Base-by-base conservation (phyloP, 306 rosid genomes). In the Gillenia trifoliata region DNA sequence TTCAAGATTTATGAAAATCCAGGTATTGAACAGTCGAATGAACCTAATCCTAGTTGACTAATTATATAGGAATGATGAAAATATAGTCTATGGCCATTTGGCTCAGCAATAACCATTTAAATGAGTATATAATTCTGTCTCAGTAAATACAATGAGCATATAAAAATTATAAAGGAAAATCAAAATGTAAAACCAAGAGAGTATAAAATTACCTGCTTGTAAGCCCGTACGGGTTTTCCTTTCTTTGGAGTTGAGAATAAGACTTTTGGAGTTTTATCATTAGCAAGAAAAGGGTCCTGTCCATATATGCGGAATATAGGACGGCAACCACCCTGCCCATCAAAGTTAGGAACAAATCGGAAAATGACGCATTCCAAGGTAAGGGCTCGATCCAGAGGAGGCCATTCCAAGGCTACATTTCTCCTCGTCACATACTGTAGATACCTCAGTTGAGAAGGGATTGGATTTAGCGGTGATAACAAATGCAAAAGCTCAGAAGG, bases 371-470 rank as follows among this genome's bases (percentile, higher is more conserved):
- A 93, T 71, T 93, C 98, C 89, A 93, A 82, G 64, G 88, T 82
- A 67, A 91, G 97, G 6, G 89, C 88, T 88, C 98, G 84, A 82
- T 93, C 96, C 70, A 86, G 76, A 0, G 98, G 98, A 70, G 98
- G 98, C 98, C 98, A 93, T 71, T 93, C 94, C 47, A 86, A 36
- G 77, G 90, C 87, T 68, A 93, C 92, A 82, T 88, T 91, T 85
- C 98, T 89, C 91, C 96, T 87, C 0, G 94, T 87, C 38, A 93
- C 79, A 72, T 93, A 93, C 85, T 88, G 96, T 73, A 93, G 82
- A 82, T 91, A 93, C 88, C 98, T 84, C 80, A 85, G 73, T 77
- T 93, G 98, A 41, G 97, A 91, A 87, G 98, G 97, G 31, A 88
- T 65, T 0, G 98, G 98, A 83, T 87, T 89, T 76, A 93, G 70